phyloP scores from a whole-genome alignment of 768 basidiomycete species.

The Suillus lakei region DNA sequence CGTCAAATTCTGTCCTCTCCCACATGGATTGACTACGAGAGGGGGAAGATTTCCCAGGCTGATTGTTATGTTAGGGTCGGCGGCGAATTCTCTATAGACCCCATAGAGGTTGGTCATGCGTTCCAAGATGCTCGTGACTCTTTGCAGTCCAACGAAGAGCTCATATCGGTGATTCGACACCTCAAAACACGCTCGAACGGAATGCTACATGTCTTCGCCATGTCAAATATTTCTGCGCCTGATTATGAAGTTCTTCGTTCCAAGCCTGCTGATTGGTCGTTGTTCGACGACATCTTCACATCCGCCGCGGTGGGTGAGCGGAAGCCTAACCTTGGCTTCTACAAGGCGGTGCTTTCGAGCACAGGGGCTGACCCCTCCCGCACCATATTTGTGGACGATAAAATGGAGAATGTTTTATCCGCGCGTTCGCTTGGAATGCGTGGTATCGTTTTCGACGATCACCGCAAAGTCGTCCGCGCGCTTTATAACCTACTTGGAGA shows the following conservation, averaged over 20 bases:
- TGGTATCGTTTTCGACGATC: slow-evolving; percentile 55
- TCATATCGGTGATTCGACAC: slow-evolving; percentile 51
- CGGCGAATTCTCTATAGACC: slow-evolving; percentile 42
- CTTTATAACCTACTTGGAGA: slow-evolving; percentile 54
- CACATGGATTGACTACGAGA: slow-evolving; percentile 61
- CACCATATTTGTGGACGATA: slow-evolving; percentile 64
- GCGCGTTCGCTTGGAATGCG: slow-evolving; percentile 61
- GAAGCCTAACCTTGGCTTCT: slow-evolving; percentile 60
- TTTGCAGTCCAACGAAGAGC: slow-evolving; percentile 46
- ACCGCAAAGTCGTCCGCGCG: slow-evolving; percentile 44
- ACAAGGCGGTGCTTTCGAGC: slow-evolving; percentile 49
- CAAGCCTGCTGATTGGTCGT: slow-evolving; percentile 52
- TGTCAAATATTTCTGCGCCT: slow-evolving; percentile 63
- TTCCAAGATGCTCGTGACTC: slow-evolving; percentile 55
- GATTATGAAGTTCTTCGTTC: slow-evolving; percentile 52
- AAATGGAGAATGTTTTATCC: slow-evolving; percentile 59
- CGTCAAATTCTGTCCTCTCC: slow-evolving; percentile 47
- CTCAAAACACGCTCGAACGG: slow-evolving; percentile 44
- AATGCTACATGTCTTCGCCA: slow-evolving; percentile 50
- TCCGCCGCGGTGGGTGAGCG: slow-evolving; percentile 57
- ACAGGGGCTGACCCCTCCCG: slow-evolving; percentile 49
- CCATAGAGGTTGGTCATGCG: slow-evolving; percentile 46
- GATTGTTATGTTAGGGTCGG: slow-evolving; percentile 49
- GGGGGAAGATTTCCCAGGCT: slow-evolving; percentile 47
- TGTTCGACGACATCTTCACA: slow-evolving; percentile 56